Evolutionary conservation across 768 basidiomycete genomes (phyloP).

Genomic region (Glaciozyma antarctica): DNA sequence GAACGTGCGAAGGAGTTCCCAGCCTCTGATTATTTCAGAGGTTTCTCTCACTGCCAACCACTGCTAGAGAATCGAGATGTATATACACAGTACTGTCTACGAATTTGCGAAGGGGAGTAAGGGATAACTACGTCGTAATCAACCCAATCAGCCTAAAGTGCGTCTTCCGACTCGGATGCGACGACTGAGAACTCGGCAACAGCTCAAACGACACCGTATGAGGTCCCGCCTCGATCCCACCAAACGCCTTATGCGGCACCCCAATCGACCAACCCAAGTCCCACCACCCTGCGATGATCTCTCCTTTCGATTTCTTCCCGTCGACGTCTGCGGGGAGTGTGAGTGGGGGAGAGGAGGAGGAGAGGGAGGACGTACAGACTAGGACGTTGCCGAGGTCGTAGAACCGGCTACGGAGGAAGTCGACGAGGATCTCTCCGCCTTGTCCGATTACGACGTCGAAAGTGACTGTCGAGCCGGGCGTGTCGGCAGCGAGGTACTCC

Average conservation of each 20-base stretch:
- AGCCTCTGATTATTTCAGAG: no score
- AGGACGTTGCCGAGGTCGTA: conserved; percentile 26
- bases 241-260: conserved; percentile 22
- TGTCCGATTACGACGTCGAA: conserved; percentile 32
- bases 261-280: conserved; percentile 27
- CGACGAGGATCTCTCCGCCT: conserved; percentile 15
- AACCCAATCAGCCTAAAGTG: conserved; percentile 21
- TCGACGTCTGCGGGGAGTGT: conserved; percentile 14
- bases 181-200: conserved; percentile 2
- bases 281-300: conserved; percentile 21
- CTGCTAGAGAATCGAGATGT: no score
- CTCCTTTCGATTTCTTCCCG: conserved; percentile 3
- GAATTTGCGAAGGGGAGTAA: no score
- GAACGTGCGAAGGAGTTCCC: no score
- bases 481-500: conserved; percentile 35
- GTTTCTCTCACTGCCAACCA: no score
- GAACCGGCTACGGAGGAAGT: conserved; percentile 22
- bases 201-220: conserved; percentile 25
- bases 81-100: no score
- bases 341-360: not conserved
- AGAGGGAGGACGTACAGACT: conserved; percentile 12
- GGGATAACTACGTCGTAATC: conserved; percentile 3
- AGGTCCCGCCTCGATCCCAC: not conserved
- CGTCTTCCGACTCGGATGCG: conserved; percentile 20
- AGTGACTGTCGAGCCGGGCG: conserved; percentile 35